Conservation (phyloP, 441 rosid species). For the Bruguiera hainesii region DNA sequence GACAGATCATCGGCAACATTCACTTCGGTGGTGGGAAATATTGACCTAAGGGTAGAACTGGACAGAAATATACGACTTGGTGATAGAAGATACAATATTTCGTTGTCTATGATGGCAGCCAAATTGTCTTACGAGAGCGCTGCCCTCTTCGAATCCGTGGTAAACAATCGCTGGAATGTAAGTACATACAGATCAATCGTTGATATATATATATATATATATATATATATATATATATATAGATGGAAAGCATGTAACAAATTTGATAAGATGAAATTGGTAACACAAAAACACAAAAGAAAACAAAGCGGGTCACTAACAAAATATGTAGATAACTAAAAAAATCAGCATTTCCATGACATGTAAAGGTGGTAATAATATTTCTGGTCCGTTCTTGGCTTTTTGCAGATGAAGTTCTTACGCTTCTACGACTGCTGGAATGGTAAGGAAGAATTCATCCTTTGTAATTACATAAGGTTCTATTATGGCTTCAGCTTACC, state of each 20-base stretch:
- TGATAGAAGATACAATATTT: constrained; percentile 35
- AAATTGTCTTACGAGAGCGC: constrained; percentile 63
- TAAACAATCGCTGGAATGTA: constrained; percentile 49
- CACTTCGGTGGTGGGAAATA: constrained; percentile 34
- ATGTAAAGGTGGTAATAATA: background rate
- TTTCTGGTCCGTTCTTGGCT: background rate
- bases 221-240: too few relatives aligned
- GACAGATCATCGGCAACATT: constrained; percentile 40
- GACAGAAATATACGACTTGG: constrained; percentile 29
- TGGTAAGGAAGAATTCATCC: constrained; percentile 34
- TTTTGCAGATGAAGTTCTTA: constrained; percentile 63
- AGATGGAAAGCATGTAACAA: too few relatives aligned
- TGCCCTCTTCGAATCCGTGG: constrained; percentile 34
- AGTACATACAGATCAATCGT: background rate
- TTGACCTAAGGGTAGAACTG: constrained; percentile 48
- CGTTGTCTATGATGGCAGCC: constrained; percentile 65
- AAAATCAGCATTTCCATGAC: too few relatives aligned
- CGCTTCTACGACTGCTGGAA: constrained; percentile 50
- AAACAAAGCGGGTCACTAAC: too few relatives aligned
- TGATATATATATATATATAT: too few relatives aligned
- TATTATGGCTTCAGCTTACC: too few relatives aligned
- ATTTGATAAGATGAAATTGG: too few relatives aligned
- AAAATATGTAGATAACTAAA: too few relatives aligned
- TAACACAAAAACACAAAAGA: too few relatives aligned
- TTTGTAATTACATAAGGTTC: background rate